Conservation (phyloP, 306 rosid species). For the Acacia melanoxylon region DNA sequence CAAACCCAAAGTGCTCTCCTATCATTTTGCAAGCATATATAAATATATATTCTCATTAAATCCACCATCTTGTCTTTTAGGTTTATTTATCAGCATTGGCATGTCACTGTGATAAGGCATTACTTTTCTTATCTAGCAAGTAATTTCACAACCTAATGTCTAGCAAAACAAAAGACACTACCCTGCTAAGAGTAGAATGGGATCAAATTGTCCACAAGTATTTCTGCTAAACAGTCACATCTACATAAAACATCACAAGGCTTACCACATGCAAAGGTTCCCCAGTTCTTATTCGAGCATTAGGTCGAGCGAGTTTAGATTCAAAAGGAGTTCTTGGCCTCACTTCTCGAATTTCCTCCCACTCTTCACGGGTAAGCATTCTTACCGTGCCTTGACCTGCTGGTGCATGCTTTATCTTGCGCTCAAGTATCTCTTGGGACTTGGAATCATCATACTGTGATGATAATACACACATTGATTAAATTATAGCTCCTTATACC, state of each 20-base stretch:
- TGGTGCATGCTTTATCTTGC: constrained; percentile 44
- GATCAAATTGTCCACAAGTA: background rate
- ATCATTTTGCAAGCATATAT: background rate
- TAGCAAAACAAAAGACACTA: background rate
- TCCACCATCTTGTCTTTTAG: background rate
- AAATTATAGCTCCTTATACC: background rate
- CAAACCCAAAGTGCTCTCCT: background rate
- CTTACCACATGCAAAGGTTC: constrained; percentile 47
- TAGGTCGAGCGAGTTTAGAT: constrained; percentile 42
- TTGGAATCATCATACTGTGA: constrained; percentile 57
- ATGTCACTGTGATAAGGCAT: background rate
- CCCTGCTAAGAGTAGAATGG: background rate
- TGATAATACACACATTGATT: background rate
- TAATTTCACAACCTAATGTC: background rate
- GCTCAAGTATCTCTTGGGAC: constrained; percentile 47
- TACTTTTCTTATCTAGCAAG: background rate
- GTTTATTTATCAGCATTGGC: background rate
- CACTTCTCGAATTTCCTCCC: constrained; percentile 43
- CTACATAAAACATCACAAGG: background rate
- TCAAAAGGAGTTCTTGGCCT: constrained; percentile 48
- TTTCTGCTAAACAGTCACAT: background rate
- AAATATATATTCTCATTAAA: background rate
- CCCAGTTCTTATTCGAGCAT: constrained; percentile 43
- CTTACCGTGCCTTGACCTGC: constrained; percentile 35
- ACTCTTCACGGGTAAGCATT: constrained; percentile 47